Evolutionary conservation across 2,329 filamentous ascomycete species (phyloP), one percentile per base, ranked within the genome.

Genomic region (Chaetomiaceae sp.): DNA sequence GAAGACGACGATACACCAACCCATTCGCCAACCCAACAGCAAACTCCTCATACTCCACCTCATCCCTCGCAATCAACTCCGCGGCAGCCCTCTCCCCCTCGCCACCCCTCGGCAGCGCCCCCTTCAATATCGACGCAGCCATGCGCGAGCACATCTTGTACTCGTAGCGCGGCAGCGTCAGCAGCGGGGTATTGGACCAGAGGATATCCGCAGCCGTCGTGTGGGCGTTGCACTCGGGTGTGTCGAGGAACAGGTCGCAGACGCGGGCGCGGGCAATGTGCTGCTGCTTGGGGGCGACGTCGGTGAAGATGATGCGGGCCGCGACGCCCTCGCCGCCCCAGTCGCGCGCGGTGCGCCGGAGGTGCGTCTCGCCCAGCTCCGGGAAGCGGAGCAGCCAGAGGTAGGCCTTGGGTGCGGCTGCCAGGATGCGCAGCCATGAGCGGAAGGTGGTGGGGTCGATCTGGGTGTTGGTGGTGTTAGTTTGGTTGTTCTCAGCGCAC

Each of bases 111-210:
- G 93, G 93, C 3, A 99, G 72, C 0, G 93, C 93, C 14, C 93
- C 93, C 57, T 83, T 87, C 25, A 99, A 76, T 50, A 99, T 97
- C 10, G 89, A 96, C 6, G 93, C 91, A 6, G 92, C 93, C 87
- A 99, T 99, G 48, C 93, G 87, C 38, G 89, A 95, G 69, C 93
- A 99, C 93, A 99, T 99, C 70, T 99, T 99, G 71, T 96, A 96
- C 44, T 87, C 81, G 67, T 97, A 96, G 31, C 93, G 82, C 10
- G 93, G 91, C 25, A 93, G 76, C 0, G 93, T 99, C 23, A 99
- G 75, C 19, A 99, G 73, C 5, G 93, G 93, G 0, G 93, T 97
- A 60, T 91, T 95, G 46, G 88, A 95, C 93, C 93, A 99, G 6
- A 99, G 75, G 1, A 97, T 86, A 63, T 99, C 93, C 12, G 93